Conservation (phyloP, 73 alveolate genomes). For the Blepharisma stoltei region DNA sequence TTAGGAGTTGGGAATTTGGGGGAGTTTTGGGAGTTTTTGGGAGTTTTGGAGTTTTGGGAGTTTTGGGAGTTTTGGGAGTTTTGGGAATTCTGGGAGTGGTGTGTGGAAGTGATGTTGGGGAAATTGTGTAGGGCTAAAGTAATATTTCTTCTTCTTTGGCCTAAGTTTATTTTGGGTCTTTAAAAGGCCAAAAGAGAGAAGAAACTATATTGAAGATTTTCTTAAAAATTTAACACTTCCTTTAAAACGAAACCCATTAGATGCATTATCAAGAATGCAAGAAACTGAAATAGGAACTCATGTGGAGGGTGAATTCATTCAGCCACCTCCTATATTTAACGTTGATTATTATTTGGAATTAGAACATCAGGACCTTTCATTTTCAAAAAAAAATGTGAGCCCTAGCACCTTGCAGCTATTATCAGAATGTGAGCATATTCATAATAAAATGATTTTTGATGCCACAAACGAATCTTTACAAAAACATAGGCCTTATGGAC, state of each 20-base stretch:
- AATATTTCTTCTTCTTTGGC: no score
- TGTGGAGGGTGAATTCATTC: not conserved
- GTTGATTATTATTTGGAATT: not conserved
- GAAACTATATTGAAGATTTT: no score
- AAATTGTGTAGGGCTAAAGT: no score
- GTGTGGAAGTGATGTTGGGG: no score
- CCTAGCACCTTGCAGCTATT: conserved; percentile 46
- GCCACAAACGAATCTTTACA: conserved; percentile 83
- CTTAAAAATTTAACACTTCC: conserved; percentile 30
- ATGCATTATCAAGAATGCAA: not conserved
- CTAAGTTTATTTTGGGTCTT: no score
- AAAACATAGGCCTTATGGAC: conserved; percentile 74
- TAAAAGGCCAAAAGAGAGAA: no score
- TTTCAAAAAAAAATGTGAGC: conserved; percentile 20
- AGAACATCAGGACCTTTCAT: not conserved
- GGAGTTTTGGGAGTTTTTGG: no score
- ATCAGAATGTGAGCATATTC: conserved; percentile 77
- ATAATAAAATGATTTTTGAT: conserved; percentile 78
- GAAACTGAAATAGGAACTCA: conserved; percentile 10
- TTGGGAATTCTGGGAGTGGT: no score
- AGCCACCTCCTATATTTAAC: conserved; percentile 2
- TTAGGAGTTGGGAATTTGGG: no score
- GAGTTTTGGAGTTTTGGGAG: no score
- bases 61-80: no score
- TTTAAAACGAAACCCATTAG: not conserved